Base-by-base conservation (phyloP, 2,329 filamentous ascomycete species). In the Setomelanomma holmii region DNA sequence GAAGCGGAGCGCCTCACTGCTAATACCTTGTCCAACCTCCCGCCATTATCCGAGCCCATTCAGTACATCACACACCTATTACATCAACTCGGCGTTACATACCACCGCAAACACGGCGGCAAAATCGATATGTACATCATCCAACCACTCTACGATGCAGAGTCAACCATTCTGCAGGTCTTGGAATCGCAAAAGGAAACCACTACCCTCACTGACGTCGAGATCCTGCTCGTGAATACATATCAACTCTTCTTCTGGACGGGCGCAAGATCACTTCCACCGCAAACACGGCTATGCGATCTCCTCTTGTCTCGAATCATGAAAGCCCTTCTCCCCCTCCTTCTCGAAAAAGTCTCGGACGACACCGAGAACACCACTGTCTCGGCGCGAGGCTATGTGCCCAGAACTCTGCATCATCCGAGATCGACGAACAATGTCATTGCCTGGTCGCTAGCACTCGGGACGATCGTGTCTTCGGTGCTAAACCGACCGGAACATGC, bases 211-310 rank as follows among this genome's bases (percentile, higher is more conserved):
- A 51, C 61, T 8, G 40, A 54, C 1, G 22, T 58, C 10, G 61
- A 66, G 40, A 45, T 61, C 5, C 40, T 66, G 8, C 51, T 64
- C 1, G 48, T 56, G 11, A 58, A 63, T 22, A 45, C 47, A 5
- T 64, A 56, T 20, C 63, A 66, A 20, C 27, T 66, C 7, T 64
- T 58, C 40, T 53, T 61, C 35, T 63, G 60, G 55, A 57, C 52
- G 6, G 55, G 58, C 3, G 46, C 54, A 1, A 24, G 63, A n/a
- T 19, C 24, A 2, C 33, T 65, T 10, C 58, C 64, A 6, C 58
- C 55, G 8, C 53, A 59, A 16, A 61, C 61, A 4, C 53, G 55
- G 16, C 24, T 65, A 5, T 64, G 58, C 38, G 60, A 65, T 34
- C 55, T 58, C 3, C 47, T 65, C 10, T 23, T 62, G 27, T 45